Evolutionary conservation across 2,329 filamentous ascomycete species (phyloP).

Genomic region (Botrytis fragariae): DNA sequence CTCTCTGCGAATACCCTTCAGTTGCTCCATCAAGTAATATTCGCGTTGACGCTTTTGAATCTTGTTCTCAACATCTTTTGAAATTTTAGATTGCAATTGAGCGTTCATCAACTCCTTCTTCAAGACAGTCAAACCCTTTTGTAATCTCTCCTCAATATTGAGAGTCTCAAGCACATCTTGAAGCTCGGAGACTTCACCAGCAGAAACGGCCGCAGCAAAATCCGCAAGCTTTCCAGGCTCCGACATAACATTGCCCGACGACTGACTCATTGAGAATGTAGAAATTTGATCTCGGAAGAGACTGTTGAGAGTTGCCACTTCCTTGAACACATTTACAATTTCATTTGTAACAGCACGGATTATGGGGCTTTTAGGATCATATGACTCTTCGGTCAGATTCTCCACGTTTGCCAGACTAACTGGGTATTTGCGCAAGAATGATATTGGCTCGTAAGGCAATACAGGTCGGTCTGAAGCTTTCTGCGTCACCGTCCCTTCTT

Average conservation of each 20-base stretch:
- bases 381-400: conserved; percentile 83
- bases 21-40: conserved; percentile 99
- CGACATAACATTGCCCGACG: conserved; percentile 88
- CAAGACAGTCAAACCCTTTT: conserved; percentile 85
- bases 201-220: conserved; percentile 95
- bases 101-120: conserved; percentile 99
- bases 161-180: conserved; percentile 87
- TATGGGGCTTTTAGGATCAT: conserved; percentile 84
- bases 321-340: conserved; percentile 98
- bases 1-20: conserved; percentile 96
- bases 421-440: conserved; percentile 85
- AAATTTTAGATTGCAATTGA: conserved; percentile 93
- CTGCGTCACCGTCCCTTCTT: conserved; percentile 69
- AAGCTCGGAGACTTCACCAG: conserved; percentile 84
- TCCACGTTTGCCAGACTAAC: conserved; percentile 96
- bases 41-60: conserved; percentile 96
- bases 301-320: conserved; percentile 89
- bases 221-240: conserved; percentile 95
- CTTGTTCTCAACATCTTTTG: conserved; percentile 95
- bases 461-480: conserved; percentile 48
- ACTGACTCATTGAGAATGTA: conserved; percentile 93
- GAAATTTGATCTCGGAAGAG: conserved; percentile 97
- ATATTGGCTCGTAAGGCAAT: conserved; percentile 75
- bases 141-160: conserved; percentile 87
- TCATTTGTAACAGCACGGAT: conserved; percentile 93